Base-by-base conservation (phyloP, 176 grass and related monocot species). In the Oryza officinalis region DNA sequence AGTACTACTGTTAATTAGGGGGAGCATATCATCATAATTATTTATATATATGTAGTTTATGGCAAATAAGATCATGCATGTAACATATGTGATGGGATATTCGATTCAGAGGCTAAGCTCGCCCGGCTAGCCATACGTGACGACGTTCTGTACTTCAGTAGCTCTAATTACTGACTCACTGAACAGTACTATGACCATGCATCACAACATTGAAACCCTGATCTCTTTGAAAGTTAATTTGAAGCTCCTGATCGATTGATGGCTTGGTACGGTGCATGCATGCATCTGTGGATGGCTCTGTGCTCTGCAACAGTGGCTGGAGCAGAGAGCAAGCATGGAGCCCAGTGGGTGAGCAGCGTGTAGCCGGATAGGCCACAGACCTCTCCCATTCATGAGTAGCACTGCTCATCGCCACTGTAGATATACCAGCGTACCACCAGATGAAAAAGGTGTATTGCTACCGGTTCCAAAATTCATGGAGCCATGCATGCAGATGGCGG, bases 11-110 rank as follows among this genome's bases (percentile, higher is more conserved):
- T 10, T 67, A 28, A 38, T 38, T 38, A 38, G 37, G 40, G 8
- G 38, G 78, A 50, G 43, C 44, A 59, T 33, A 61, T 61, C 14
- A 13, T 3, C 27, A 12, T 67, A 4, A 35, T 35, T 27, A 14
- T 25, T 32, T 12, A 22, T 35, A 35, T 69, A 45, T 80, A 50
- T 76, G 22, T 41, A 20, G 45, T 8, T 2, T 65, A 63, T 54
- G 50, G 37, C 26, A 60, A 81, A 81, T 84, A 77, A 85, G 82
- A 27, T 81, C 63, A 45, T 61, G 63, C 63, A 45, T 61, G 63
- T 43, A 18, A 33, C 49, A 32, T 27, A 27, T 4, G 59, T 75
- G 87, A 52, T 30, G 47, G 27, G 82, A 63, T 60, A 47, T 35
- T 26, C 10, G 23, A 61, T 74, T 28, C 69, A 37, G 17, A 85